Base-by-base conservation (phyloP, 1,284 basidiomycete species). In the Fomitiporia mediterranea region DNA sequence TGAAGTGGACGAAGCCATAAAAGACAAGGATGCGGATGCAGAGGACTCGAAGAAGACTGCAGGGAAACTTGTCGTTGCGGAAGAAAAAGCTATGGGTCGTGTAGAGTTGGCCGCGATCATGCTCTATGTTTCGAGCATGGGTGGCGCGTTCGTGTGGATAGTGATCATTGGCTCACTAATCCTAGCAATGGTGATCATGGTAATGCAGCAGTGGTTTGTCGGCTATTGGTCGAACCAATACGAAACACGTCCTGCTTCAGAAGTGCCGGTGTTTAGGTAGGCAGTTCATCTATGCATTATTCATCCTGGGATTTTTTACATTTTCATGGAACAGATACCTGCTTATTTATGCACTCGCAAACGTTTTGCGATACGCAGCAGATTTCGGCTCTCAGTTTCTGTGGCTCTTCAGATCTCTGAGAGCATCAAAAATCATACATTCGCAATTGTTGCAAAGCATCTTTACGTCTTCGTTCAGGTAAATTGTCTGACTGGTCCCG, bases 51-150 rank as follows among this genome's bases (percentile, higher is more conserved):
- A 55, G 25, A 60, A 57, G 11, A 49, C 61, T 21, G 59, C 61
- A 6, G 67, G 67, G 0, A 68, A 68, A 48, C 64, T 77, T 9
- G 64, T 75, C 37, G 66, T 72, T 38, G 71, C 68, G 19, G 75
- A 76, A 57, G 74, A 77, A 62, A 72, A 73, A 61, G 68, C 70
- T 3, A 68, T 74, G 54, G 75, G 75, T 17, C 66, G 72, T 39
- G 71, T 75, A 11, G 66, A 73, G 55, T 63, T 70, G 56, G 37
- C 59, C 1, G 63, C 65, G 15, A 35, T 57, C 17, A 37, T 43
- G 37, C 49, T 56, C 25, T 55, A 40, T 35, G 52, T 62, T 4
- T 53, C 55, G n/a, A 42, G 54, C 19, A 17, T 63, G 4, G 62
- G 62, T 34, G 61, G 61, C 4, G 28, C 51, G n/a, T 35, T 58